Percentiles rank a stretch among this genome's conserved stretches.
Conservation (phyloP, 208 protist species). For the Hexamita inflata region DNA sequence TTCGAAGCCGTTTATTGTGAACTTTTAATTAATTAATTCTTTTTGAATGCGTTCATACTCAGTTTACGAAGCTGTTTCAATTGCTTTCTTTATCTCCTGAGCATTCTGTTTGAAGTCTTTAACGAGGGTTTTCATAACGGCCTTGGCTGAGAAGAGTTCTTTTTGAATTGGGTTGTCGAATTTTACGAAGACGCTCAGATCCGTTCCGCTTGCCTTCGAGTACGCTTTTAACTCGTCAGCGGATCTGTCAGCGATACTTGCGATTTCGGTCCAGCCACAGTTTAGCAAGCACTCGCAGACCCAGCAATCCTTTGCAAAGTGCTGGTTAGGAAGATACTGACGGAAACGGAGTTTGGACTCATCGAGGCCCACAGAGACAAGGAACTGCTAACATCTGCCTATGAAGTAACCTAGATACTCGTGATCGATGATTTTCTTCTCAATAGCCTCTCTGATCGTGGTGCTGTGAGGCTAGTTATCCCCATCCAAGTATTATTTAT, state of each 20-base stretch:
- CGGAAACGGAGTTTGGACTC: constrained; percentile 73
- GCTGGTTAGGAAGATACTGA: constrained; percentile 76
- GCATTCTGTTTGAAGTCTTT: constrained; percentile 13
- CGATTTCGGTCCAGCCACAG: constrained; percentile 95
- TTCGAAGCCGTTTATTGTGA: constrained; percentile 14
- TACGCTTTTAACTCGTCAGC: constrained; percentile 85
- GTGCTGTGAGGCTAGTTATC: constrained; percentile 56
- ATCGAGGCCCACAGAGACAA: constrained; percentile 70
- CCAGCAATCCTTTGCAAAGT: constrained; percentile 99
- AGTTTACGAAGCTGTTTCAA: constrained; percentile 16
- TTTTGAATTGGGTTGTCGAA: constrained; percentile 24
- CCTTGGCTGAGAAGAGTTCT: not conserved
- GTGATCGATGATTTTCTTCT: not conserved
- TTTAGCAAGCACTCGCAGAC: constrained; percentile 83
- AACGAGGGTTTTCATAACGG: constrained; percentile 25
- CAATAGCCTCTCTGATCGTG: constrained; percentile 52
- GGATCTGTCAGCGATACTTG: constrained; percentile 90
- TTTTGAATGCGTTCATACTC: constrained; percentile 14
- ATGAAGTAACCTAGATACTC: constrained; percentile 20
- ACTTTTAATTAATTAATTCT: constrained; percentile 58
- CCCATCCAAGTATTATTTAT: constrained; percentile 59
- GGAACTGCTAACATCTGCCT: constrained; percentile 62
- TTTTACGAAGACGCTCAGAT: constrained; percentile 6
- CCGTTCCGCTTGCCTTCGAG: constrained; percentile 51
- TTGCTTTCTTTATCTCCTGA: constrained; percentile 1